Percentiles rank a stretch among this genome's conserved stretches.
phyloP scores from a whole-genome alignment of 192 early-diverging fungal genomes.

The Umbelopsis sp. region DNA sequence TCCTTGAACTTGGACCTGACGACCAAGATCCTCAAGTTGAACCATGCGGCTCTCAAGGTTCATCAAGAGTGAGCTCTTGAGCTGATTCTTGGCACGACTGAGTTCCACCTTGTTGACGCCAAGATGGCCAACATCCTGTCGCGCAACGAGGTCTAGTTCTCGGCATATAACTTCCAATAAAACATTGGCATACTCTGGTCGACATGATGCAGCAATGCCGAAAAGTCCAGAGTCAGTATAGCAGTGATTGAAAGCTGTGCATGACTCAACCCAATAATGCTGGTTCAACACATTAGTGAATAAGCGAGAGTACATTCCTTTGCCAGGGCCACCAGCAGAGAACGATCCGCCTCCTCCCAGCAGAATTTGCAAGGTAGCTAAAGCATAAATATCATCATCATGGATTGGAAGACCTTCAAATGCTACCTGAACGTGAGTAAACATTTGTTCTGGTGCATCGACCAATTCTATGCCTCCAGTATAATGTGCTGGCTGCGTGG shows the following conservation, averaged over 20 bases:
- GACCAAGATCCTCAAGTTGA: conserved; percentile 92
- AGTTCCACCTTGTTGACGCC: conserved; percentile 67
- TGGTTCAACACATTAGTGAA: conserved; percentile 96
- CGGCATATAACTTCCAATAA: conserved; percentile 82
- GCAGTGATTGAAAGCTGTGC: conserved; percentile 89
- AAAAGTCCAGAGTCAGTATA: conserved; percentile 92
- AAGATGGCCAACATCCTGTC: conserved; percentile 33
- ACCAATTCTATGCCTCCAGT: conserved; percentile 81
- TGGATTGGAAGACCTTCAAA: conserved; percentile 85
- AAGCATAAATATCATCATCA: conserved; percentile 89
- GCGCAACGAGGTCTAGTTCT: conserved; percentile 78
- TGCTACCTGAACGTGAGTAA: conserved; percentile 89
- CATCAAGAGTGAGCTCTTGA: conserved; percentile 92
- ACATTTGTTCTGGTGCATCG: conserved; percentile 65
- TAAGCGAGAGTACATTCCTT: conserved; percentile 98
- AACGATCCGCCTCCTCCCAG: conserved; percentile 97
- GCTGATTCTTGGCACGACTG: conserved; percentile 92
- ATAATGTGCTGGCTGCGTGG: conserved; percentile 65
- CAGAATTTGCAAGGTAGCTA: conserved; percentile 87
- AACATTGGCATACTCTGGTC: conserved; percentile 72
- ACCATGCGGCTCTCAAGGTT: conserved; percentile 91
- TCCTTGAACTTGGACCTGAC: conserved; percentile 80
- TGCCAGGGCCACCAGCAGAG: conserved; percentile 96
- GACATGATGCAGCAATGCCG: conserved; percentile 87
- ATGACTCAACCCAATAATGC: conserved; percentile 93